phyloP scores from a whole-genome alignment of 768 basidiomycete species.

The Pulveroboletus sp. region DNA sequence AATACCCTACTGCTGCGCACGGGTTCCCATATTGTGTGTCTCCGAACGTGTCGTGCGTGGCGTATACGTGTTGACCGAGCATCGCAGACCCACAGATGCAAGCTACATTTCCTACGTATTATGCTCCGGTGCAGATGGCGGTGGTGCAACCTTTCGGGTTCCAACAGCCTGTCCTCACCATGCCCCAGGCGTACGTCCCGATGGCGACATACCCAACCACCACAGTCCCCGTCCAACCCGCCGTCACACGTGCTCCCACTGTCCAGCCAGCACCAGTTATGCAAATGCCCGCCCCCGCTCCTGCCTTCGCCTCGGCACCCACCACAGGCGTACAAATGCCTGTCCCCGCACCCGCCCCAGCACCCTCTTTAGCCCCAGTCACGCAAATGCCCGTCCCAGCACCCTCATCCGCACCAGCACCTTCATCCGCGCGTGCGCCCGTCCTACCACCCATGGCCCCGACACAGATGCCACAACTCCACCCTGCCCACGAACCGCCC shows the following conservation, averaged over 20 bases:
- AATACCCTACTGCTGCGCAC: constrained; percentile 10
- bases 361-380: not conserved
- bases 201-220: constrained; percentile 20
- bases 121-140: constrained; percentile 25
- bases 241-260: constrained; percentile 3
- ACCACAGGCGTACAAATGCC: constrained; percentile 16
- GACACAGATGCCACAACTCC: constrained; percentile 19
- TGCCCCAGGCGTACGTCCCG: constrained; percentile 27
- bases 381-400: constrained; percentile 3
- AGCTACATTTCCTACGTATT: constrained; percentile 24
- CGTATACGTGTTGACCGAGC: constrained; percentile 8
- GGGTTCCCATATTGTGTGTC: constrained; percentile 25
- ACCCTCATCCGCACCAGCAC: not conserved
- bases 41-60: not conserved
- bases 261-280: constrained; percentile 1
- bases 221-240: constrained; percentile 8
- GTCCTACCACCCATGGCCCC: not conserved
- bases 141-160: constrained; percentile 18
- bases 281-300: constrained; percentile 14
- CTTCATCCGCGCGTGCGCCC: not conserved
- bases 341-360: not conserved
- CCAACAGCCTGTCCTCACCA: constrained; percentile 27
- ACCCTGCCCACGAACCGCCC: not conserved
- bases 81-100: constrained; percentile 23
- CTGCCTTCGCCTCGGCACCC: not conserved